Conservation (phyloP, 2,329 filamentous ascomycete species). For the Colletotrichum gigasporum region DNA sequence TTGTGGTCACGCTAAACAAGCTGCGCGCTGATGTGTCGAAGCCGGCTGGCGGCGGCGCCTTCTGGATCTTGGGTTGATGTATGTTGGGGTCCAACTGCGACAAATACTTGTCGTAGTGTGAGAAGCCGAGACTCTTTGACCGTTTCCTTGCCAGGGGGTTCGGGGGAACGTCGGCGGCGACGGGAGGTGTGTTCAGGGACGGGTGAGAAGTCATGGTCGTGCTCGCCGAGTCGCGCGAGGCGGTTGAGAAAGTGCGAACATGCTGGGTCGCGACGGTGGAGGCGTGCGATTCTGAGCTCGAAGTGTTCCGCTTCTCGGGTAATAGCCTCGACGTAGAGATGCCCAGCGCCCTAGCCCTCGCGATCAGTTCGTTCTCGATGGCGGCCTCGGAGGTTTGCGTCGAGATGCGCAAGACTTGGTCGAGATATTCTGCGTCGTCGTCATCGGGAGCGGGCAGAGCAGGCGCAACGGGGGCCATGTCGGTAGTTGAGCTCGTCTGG, state of each 20-base stretch:
- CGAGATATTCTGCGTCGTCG: constrained; percentile 48
- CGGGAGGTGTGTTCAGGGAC: constrained; percentile 45
- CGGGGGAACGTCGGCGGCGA: constrained; percentile 35
- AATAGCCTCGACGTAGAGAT: constrained; percentile 42
- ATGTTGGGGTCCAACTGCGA: constrained; percentile 53
- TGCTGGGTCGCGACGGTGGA: constrained; percentile 51
- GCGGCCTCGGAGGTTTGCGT: constrained; percentile 47
- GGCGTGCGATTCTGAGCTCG: constrained; percentile 51
- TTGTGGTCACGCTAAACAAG: constrained; percentile 55
- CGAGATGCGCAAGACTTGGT: constrained; percentile 48
- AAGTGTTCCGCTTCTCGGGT: constrained; percentile 47
- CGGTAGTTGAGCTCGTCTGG: constrained; percentile 24
- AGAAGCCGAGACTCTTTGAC: constrained; percentile 55
- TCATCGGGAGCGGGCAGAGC: constrained; percentile 43
- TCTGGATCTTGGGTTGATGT: constrained; percentile 52
- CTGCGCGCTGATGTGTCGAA: constrained; percentile 47
- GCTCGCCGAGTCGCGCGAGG: constrained; percentile 48
- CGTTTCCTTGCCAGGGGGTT: constrained; percentile 24
- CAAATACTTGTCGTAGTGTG: constrained; percentile 62
- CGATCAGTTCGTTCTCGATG: constrained; percentile 47
- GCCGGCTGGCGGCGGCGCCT: constrained; percentile 40
- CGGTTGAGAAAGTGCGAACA: constrained; percentile 55
- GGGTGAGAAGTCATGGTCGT: constrained; percentile 54
- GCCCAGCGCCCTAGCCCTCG: constrained; percentile 46
- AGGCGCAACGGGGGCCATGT: constrained; percentile 5